Evolutionary conservation across 2,329 filamentous ascomycete species (phyloP).

Genomic region (Calonectria hawksworthii): DNA sequence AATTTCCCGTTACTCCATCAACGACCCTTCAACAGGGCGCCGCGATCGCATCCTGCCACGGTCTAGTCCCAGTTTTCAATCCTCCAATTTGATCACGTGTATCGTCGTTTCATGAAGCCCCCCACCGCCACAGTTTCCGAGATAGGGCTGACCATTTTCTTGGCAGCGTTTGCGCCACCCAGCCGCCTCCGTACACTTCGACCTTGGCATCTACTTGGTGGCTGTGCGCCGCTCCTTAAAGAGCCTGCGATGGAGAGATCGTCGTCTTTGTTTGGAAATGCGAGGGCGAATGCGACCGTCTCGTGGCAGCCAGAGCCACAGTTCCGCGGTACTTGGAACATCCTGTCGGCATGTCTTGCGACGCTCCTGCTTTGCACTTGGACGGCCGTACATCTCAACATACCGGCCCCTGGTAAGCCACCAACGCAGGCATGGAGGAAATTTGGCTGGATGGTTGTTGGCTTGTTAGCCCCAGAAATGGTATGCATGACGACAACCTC

Average conservation of each 20-base stretch:
- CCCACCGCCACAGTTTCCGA: not conserved
- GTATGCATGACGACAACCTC: not conserved
- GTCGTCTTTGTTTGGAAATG: not conserved
- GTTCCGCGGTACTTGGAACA: not conserved
- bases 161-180: not conserved
- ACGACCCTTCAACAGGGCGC: not conserved
- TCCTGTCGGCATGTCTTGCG: not conserved
- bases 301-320: not conserved
- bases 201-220: not conserved
- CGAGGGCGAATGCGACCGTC: not conserved
- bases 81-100: not conserved
- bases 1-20: not conserved
- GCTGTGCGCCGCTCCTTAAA: not conserved
- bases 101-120: not conserved
- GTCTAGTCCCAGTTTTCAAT: not conserved
- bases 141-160: not conserved
- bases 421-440: not conserved
- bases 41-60: not conserved
- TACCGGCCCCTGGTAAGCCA: not conserved
- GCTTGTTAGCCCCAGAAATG: not conserved
- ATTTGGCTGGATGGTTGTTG: not conserved
- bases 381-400: not conserved
- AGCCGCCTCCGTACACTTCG: not conserved
- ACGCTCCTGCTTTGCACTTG: conserved; percentile 1
- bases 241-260: not conserved